A percentile compares a stretch with the other conserved stretches of the same genome.
These are phyloP conservation scores for Picea abies DNA, from an alignment of 83 land plant species.

Conservation along the genomic window DNA sequence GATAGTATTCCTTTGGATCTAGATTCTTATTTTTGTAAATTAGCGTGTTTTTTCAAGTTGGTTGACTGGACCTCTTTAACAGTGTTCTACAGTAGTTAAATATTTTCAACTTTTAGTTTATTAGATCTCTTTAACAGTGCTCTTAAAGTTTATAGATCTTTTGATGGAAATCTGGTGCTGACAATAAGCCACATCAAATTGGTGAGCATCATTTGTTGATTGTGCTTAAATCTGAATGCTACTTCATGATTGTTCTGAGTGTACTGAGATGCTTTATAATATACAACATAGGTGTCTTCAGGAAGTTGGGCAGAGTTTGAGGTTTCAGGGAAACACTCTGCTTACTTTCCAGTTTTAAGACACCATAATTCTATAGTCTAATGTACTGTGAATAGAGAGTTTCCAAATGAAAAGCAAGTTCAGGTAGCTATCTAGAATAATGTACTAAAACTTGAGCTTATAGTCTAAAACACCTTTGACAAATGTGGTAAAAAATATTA, in stretches of 20 bases:
- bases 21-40: too few relatives aligned
- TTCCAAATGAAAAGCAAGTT: background rate
- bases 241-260: background rate
- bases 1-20: too few relatives aligned
- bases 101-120: too few relatives aligned
- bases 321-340: background rate
- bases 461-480: background rate
- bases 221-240: background rate
- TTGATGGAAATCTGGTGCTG: too few relatives aligned
- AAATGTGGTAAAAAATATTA: constrained; percentile 1
- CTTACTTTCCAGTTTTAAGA: background rate
- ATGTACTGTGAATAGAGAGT: background rate
- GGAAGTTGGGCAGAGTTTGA: background rate
- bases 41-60: too few relatives aligned
- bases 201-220: background rate
- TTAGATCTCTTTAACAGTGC: too few relatives aligned
- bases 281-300: background rate
- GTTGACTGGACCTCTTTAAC: too few relatives aligned
- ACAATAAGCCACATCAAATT: background rate
- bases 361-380: background rate
- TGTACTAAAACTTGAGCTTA: background rate
- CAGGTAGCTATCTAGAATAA: background rate
- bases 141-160: too few relatives aligned
- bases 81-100: too few relatives aligned
- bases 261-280: background rate